Base-by-base conservation (phyloP, 257 asterid species). In the Asclepias syriaca region DNA sequence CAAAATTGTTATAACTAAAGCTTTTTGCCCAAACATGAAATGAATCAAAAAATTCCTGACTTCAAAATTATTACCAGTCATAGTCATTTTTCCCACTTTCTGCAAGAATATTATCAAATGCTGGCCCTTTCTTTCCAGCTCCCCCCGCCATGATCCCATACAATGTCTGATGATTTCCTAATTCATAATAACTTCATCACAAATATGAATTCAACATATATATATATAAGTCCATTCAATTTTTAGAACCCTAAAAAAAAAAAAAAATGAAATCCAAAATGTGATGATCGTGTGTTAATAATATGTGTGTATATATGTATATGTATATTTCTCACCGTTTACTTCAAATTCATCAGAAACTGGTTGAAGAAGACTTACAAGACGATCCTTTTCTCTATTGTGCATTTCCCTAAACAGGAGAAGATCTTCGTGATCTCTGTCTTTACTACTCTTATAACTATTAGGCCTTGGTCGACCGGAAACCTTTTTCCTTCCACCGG, bases 81-180 rank as follows among this genome's bases (percentile, higher is more conserved):
- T 85, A 86, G 78, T 91, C 96, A 77, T 83, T 86, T 77, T 91
- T 87, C 13, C 87, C 89, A 67, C 34, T 57, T 74, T 87, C 93
- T 65, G 72, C 84, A 69, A 75, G 77, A 71, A 64, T 68, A 37
- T 72, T 70, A 37, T 72, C 88, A 76, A 57, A 58, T 54, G 74
- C 82, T 45, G 66, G 15, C 2, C 84, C 87, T 72, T 65, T 87
- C 69, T 79, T 87, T 72, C 88, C 85, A 16, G 89, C 82, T 46
- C 81, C 78, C 85, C 81, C 78, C 84, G 85, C 79, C 72, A 43
- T 43, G 48, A 43, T 43, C 48, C 48, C 39, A 34, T 34, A 34
- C 39, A 34, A 4, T 34, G 39, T 4, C 27, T 24, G 27, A 4
- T 34, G 39, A 34, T 34, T 34, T 34, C 39, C 39, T 34, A 34